A percentile compares a stretch with the other conserved stretches of the same genome.
phyloP scores from a whole-genome alignment of 2,329 filamentous ascomycete species.

The Colletotrichum eremochloae region DNA sequence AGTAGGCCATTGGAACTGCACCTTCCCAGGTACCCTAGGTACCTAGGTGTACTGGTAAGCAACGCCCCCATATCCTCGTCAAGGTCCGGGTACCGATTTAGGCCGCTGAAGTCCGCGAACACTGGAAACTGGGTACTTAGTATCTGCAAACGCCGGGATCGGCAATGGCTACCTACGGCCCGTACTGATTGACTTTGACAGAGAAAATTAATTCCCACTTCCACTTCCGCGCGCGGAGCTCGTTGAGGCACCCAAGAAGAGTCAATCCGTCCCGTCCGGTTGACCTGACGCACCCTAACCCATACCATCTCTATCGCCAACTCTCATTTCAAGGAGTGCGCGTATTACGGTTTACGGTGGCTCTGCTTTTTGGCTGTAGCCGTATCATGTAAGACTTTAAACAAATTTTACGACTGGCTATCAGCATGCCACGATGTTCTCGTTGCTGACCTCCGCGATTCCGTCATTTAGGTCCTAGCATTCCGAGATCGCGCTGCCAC shows the following conservation, averaged over 20 bases:
- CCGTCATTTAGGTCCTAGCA: conserved; percentile 26
- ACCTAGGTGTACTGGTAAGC: no score
- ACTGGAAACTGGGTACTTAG: conserved; percentile 18
- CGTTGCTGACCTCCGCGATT: conserved; percentile 45
- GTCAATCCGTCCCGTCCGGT: neutral
- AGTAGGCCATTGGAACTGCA: conserved; percentile 14
- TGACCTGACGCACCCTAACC: neutral
- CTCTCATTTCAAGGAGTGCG: neutral
- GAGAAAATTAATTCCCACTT: conserved; percentile 39
- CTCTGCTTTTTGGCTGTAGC: conserved; percentile 1
- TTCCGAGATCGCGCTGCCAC: conserved; percentile 28
- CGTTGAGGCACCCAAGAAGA: conserved; percentile 30
- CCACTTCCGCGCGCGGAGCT: conserved; percentile 41
- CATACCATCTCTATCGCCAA: neutral
- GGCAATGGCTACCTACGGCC: conserved; percentile 41
- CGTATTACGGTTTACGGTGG: conserved; percentile 3
- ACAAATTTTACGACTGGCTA: conserved; percentile 1
- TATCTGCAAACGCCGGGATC: conserved; percentile 39
- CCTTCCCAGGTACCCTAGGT: neutral
- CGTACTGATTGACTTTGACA: conserved; percentile 31
- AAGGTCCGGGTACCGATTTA: conserved; percentile 37
- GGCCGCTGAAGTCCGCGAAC: conserved; percentile 33
- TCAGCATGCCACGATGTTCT: conserved; percentile 11
- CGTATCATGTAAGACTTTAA: conserved; percentile 27
- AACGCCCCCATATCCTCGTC: neutral